A percentile compares a stretch with the other conserved stretches of the same genome.
Conservation (phyloP, 148 eudicot genomes). For the Talinum fruticosum region DNA sequence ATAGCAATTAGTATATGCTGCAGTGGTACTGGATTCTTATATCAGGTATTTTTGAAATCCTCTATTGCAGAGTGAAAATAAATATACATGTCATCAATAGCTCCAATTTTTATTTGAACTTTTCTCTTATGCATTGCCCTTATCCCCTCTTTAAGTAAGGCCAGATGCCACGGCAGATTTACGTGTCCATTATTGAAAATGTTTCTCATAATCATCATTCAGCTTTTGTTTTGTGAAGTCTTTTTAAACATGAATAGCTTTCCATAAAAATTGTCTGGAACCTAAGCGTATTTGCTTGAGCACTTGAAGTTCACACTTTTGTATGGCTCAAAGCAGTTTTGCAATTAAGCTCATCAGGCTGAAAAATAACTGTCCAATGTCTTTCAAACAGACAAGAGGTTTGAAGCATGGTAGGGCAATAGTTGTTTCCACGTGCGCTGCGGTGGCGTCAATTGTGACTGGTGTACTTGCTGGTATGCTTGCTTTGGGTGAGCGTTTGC, state of each 20-base stretch:
- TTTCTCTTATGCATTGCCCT: not conserved
- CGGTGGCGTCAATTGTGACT: constrained; percentile 93
- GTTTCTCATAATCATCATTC: too few relatives aligned
- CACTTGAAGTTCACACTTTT: too few relatives aligned
- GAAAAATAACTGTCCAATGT: constrained; percentile 14
- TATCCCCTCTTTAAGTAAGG: not conserved
- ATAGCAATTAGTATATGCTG: constrained; percentile 70
- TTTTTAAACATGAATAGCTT: too few relatives aligned
- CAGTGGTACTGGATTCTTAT: constrained; percentile 85
- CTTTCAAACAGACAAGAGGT: constrained; percentile 72
- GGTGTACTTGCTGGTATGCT: constrained; percentile 97
- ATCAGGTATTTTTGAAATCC: constrained; percentile 55
- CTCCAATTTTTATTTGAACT: not conserved
- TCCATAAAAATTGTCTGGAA: too few relatives aligned
- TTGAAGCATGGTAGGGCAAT: constrained; percentile 98
- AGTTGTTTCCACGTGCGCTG: constrained; percentile 96
- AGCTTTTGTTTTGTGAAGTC: too few relatives aligned
- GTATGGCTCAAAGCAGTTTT: too few relatives aligned
- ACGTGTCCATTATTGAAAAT: too few relatives aligned
- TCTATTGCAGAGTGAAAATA: too few relatives aligned
- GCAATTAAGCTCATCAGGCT: too few relatives aligned
- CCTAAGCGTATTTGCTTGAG: too few relatives aligned
- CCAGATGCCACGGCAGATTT: not conserved
- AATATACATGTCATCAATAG: too few relatives aligned
- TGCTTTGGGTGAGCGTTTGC: constrained; percentile 90